Base-by-base conservation (phyloP, 2,329 filamentous ascomycete species). In the Cladosporium phlei region DNA sequence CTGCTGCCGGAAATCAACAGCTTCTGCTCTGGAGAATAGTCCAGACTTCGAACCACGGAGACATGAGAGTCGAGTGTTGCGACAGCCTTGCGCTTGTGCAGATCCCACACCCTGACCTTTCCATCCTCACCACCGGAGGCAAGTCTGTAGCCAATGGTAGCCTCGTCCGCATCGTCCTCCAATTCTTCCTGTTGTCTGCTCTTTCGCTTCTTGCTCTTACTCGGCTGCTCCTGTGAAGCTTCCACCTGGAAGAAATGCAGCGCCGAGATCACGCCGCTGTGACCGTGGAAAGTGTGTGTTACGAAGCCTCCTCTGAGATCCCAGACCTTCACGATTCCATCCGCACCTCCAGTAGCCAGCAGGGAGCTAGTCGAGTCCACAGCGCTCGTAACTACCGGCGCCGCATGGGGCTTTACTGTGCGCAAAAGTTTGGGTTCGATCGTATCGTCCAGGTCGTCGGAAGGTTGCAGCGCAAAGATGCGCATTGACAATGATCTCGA, bases 401-500 rank as follows among this genome's bases (percentile, higher is more conserved):
- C 90, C 0, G 82, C 78, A 63, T 97, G 93, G 6, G 93, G 89
- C 66, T 95, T 96, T 24, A 96, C 68, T 3, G 88, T 90, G 58
- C 89, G 82, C 12, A 86, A 65, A 12, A 94, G 79, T 39, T 83
- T 80, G 16, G 82, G 69, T 44, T 83, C 78, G 51, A 90, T 75
- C 4, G 73, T 68, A 37, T 73, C 73, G 28, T 78, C 74, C 16
- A 78, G 73, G 21, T 73, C 66, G 44, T 72, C 71, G 16, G 79
- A 79, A 20, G 75, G 71, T 42, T 77, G 76, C 20, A 98, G 74
- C 14, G 84, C 71, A 69, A 88, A 97, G 55, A 97, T 89, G 62
- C 87, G 85, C 89, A 97, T 94, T 5, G 89, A 90, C 46, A 96
- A 76, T n/a, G 91, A 97, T 56, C 91, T 83, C 14, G 93, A 98